phyloP scores from a whole-genome alignment of 2,329 filamentous ascomycete genomes.

The Curvularia lunata region DNA sequence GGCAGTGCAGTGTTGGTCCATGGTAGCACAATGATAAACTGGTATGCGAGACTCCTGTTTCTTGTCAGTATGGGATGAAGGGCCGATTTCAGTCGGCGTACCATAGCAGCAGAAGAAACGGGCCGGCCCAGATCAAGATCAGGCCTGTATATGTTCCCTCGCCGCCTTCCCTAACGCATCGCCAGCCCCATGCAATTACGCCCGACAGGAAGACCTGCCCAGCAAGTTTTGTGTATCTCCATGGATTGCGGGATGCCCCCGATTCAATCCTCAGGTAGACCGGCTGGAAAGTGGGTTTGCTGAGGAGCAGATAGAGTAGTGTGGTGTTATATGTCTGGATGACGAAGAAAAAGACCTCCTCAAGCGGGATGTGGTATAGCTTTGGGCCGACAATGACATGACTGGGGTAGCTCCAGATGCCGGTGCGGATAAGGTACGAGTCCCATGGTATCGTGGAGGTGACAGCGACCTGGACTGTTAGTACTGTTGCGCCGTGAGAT shows the following conservation, averaged over 20 bases:
- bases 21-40: slow-evolving; percentile 68
- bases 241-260: slow-evolving; percentile 39
- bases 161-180: slow-evolving; percentile 55
- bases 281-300: slow-evolving; percentile 66
- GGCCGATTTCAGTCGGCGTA: slow-evolving; percentile 23
- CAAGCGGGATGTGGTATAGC: slow-evolving; percentile 69
- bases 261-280: slow-evolving; percentile 57
- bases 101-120: slow-evolving; percentile 70
- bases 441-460: slow-evolving; percentile 76
- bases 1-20: slow-evolving; percentile 63
- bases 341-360: slow-evolving; percentile 79
- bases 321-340: slow-evolving; percentile 78
- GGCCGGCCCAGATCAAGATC: slow-evolving; percentile 72
- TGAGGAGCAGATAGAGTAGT: slow-evolving; percentile 70
- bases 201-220: slow-evolving; percentile 60
- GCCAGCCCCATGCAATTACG: slow-evolving; percentile 54
- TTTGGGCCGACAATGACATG: slow-evolving; percentile 68
- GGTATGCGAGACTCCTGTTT: slow-evolving; percentile 63
- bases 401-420: slow-evolving; percentile 74
- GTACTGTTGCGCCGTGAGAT: slow-evolving; percentile 5
- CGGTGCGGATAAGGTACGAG: slow-evolving; percentile 71
- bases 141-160: slow-evolving; percentile 71
- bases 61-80: slow-evolving; percentile 3
- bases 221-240: slow-evolving; percentile 46
- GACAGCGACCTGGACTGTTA: slow-evolving; percentile 63